Evolutionary conservation across 2,329 filamentous ascomycete species (phyloP).

Genomic region (Phyllosticta capitalensis): DNA sequence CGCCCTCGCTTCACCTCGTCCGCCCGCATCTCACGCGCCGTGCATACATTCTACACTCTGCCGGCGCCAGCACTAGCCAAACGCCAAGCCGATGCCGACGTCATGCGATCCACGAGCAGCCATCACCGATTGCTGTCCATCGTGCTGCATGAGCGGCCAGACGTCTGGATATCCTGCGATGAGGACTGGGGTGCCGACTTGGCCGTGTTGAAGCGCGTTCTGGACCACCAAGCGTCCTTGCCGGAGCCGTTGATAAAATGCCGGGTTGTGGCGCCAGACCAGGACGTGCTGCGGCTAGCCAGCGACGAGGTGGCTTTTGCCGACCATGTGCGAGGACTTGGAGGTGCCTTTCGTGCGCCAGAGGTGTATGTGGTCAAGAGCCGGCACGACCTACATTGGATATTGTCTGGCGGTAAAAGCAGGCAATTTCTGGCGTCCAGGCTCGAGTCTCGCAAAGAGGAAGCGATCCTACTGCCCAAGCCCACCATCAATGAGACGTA

Average conservation of each 20-base stretch:
- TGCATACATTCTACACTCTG: neutral
- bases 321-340: neutral
- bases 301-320: neutral
- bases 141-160: neutral
- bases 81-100: neutral
- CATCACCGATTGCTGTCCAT: neutral
- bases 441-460: neutral
- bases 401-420: neutral
- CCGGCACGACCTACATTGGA: conserved; percentile 1
- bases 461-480: neutral
- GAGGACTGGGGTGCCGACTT: neutral
- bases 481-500: conserved; percentile 1
- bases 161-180: conserved; percentile 1
- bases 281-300: neutral
- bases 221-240: neutral
- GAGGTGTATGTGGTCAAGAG: neutral
- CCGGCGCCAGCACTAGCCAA: neutral
- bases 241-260: neutral
- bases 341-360: neutral
- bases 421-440: neutral
- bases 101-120: neutral
- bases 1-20: neutral
- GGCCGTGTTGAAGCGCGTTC: neutral
- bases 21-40: neutral
- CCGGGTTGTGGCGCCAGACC: neutral